Percentiles rank a stretch among this genome's conserved stretches.
Evolutionary conservation across 345 rosid species (phyloP).

Genomic region (Acer saccharum): DNA sequence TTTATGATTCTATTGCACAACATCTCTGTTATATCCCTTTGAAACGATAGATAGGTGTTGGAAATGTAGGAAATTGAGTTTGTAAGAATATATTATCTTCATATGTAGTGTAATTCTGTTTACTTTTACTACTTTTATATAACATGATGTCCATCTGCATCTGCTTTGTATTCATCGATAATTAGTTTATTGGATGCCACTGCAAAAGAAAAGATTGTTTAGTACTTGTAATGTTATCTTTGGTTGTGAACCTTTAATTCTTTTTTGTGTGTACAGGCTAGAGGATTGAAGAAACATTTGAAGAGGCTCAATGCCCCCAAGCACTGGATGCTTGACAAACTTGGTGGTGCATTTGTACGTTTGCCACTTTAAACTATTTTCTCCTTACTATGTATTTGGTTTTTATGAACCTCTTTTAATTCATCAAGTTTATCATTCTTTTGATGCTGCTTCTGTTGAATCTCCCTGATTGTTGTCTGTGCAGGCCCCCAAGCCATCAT

Average conservation of each 20-base stretch:
- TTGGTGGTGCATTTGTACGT: slow-evolving; percentile 84
- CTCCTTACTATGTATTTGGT: too few species aligned
- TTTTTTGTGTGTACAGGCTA: slow-evolving; percentile 49
- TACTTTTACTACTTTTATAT: too few species aligned
- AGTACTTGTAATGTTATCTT: background rate
- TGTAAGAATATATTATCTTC: background rate
- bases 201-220: background rate
- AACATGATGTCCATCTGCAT: background rate
- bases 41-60: background rate
- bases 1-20: too few species aligned
- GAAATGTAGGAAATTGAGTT: background rate
- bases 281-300: slow-evolving; percentile 88
- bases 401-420: background rate
- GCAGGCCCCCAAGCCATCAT: slow-evolving; percentile 90
- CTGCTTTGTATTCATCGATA: too few species aligned
- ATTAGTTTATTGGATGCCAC: background rate
- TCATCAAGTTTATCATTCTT: too few species aligned
- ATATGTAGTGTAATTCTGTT: background rate
- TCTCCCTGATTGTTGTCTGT: background rate
- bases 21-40: background rate
- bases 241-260: background rate
- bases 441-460: background rate
- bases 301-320: slow-evolving; percentile 94
- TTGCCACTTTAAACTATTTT: background rate
- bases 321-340: slow-evolving; percentile 94